phyloP scores from a whole-genome alignment of 2,329 filamentous ascomycete species.

The Monosporascus cannonballus region DNA sequence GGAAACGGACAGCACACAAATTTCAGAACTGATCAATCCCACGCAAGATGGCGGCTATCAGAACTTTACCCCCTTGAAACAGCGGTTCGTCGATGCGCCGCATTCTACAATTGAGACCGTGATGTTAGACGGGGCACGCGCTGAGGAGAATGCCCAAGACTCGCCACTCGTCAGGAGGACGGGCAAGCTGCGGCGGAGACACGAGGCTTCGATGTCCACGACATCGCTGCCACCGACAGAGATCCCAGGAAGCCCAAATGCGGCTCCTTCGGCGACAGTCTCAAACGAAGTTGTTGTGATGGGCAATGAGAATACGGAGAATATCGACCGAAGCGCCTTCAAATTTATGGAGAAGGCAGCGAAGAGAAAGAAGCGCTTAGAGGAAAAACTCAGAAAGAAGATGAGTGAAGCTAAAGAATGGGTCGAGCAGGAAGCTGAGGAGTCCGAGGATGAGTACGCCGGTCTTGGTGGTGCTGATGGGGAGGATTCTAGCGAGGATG shows the following conservation, averaged over 20 bases:
- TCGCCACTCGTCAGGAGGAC: constrained; percentile 61
- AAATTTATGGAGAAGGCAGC: constrained; percentile 63
- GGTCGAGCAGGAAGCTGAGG: constrained; percentile 89
- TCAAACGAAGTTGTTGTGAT: constrained; percentile 34
- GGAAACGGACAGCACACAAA: constrained; percentile 49
- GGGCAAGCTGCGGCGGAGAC: constrained; percentile 38
- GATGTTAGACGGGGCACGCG: constrained; percentile 35
- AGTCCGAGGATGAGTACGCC: constrained; percentile 97
- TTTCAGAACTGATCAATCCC: constrained; percentile 64
- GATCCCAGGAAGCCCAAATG: constrained; percentile 16
- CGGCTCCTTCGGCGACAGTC: constrained; percentile 33
- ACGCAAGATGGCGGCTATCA: constrained; percentile 79
- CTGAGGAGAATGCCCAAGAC: constrained; percentile 41
- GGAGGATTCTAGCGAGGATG: constrained; percentile 71
- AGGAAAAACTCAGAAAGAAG: constrained; percentile 69
- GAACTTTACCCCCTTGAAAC: constrained; percentile 63
- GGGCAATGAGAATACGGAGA: constrained; percentile 1
- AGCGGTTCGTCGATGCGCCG: constrained; percentile 59
- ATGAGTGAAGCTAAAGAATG: constrained; percentile 82
- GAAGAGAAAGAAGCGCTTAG: constrained; percentile 43
- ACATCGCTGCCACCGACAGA: constrained; percentile 39
- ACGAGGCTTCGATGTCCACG: constrained; percentile 9
- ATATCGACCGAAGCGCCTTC: constrained; percentile 47
- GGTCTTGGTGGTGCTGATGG: constrained; percentile 86
- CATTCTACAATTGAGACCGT: constrained; percentile 68